A percentile compares a stretch with the other conserved stretches of the same genome.
These are phyloP conservation scores for Kwoniella pini DNA, from an alignment of 768 basidiomycete genomes.

Conservation along the genomic window DNA sequence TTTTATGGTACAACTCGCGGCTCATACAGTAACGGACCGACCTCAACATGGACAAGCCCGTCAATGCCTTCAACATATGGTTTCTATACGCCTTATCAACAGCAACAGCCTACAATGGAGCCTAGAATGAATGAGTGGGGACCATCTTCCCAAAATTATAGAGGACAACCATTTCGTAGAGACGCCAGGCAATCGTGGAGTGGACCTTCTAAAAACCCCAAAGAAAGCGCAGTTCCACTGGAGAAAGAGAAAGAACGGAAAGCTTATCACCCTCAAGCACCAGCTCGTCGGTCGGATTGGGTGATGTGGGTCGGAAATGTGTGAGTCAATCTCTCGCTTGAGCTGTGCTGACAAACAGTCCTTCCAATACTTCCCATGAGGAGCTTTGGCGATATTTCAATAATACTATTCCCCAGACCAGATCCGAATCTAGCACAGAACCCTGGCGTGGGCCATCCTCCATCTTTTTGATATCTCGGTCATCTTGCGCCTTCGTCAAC, in stretches of 20 bases:
- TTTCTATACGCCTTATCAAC: constrained; percentile 14
- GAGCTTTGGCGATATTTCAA: constrained; percentile 86
- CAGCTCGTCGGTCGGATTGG: constrained; percentile 76
- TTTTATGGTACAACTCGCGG: neutral
- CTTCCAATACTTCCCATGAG: constrained; percentile 72
- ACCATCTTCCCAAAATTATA: neutral
- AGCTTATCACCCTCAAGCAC: constrained; percentile 52
- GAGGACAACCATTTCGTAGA: constrained; percentile 6
- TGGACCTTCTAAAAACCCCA: constrained; percentile 20
- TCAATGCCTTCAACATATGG: constrained; percentile 10
- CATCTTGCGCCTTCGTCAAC: constrained; percentile 92
- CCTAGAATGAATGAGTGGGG: neutral
- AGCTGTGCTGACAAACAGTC: constrained; percentile 28
- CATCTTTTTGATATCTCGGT: constrained; percentile 91
- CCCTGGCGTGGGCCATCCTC: constrained; percentile 67
- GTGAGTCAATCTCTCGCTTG: constrained; percentile 31
- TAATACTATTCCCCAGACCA: constrained; percentile 43
- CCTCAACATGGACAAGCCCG: constrained; percentile 21
- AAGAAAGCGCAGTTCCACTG: neutral
- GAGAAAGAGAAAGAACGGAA: constrained; percentile 35
- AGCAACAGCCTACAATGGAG: constrained; percentile 2
- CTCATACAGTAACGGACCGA: constrained; percentile 3
- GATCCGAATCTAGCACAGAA: constrained; percentile 15
- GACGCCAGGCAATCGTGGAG: constrained; percentile 29
- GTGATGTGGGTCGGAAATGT: constrained; percentile 98